These are phyloP conservation scores for Periconia sp. DNA, from an alignment of 2,329 filamentous ascomycete species.

Conservation along the genomic window DNA sequence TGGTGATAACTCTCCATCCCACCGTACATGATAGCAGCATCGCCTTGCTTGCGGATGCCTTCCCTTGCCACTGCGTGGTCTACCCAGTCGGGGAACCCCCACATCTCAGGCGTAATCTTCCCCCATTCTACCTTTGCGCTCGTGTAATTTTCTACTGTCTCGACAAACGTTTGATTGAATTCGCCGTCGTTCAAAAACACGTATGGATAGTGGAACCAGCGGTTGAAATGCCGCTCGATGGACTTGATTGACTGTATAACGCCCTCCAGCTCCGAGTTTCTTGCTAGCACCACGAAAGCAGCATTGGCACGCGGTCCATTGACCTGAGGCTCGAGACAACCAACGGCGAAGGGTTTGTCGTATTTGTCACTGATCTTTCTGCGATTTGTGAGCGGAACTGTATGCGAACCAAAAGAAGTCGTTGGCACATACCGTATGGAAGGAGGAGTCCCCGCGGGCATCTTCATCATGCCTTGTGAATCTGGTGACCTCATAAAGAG, in stretches of 20 bases:
- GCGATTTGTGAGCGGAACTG: slow-evolving; percentile 20
- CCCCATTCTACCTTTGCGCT: slow-evolving; percentile 87
- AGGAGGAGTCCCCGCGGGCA: slow-evolving; percentile 85
- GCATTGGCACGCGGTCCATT: slow-evolving; percentile 84
- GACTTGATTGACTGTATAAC: slow-evolving; percentile 97
- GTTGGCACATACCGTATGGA: slow-evolving; percentile 71
- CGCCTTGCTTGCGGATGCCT: slow-evolving; percentile 94
- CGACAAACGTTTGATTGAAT: slow-evolving; percentile 93
- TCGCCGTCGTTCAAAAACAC: slow-evolving; percentile 98
- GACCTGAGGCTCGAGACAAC: slow-evolving; percentile 78
- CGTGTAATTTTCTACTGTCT: slow-evolving; percentile 86
- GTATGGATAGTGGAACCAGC: slow-evolving; percentile 98
- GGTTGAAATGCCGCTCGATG: slow-evolving; percentile 97
- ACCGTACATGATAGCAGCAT: slow-evolving; percentile 98
- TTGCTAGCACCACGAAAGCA: slow-evolving; percentile 90
- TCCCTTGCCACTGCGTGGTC: slow-evolving; percentile 92
- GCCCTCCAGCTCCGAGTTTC: slow-evolving; percentile 95
- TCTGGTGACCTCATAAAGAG: slow-evolving; percentile 87
- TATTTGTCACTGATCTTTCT: slow-evolving; percentile 97
- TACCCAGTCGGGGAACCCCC: slow-evolving; percentile 97
- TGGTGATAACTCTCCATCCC: slow-evolving; percentile 98
- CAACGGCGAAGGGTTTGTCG: slow-evolving; percentile 93
- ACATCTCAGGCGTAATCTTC: slow-evolving; percentile 86
- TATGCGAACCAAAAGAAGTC: not conserved
- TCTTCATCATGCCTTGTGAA: slow-evolving; percentile 77